These are phyloP conservation scores for Kazachstania africana DNA, from an alignment of 805 yeast genomes.

Conservation along the genomic window DNA sequence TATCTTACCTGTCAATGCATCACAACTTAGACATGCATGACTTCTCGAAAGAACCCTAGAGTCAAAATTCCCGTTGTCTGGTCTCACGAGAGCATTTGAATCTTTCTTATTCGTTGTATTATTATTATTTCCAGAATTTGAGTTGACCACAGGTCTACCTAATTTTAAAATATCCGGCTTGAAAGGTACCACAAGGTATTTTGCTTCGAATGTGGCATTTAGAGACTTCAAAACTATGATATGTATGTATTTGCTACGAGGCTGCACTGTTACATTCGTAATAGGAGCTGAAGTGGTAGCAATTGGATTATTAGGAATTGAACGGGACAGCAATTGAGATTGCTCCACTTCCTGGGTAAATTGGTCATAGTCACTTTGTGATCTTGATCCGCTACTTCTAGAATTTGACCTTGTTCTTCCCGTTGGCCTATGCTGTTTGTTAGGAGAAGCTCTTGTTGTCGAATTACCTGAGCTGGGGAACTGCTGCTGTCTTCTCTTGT, in stretches of 20 bases:
- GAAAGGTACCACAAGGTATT: conserved; percentile 67
- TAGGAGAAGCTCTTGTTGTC: too few species aligned
- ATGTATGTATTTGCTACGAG: conserved; percentile 31
- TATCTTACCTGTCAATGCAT: conserved; percentile 48
- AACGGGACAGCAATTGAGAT: background rate
- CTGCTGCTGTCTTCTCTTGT: conserved; percentile 1
- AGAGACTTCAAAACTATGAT: conserved; percentile 64
- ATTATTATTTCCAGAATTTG: conserved; percentile 3
- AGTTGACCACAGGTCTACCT: conserved; percentile 68
- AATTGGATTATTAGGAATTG: too few species aligned
- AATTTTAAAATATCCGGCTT: conserved; percentile 74
- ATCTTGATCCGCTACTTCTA: conserved; percentile 16
- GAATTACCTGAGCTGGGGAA: background rate
- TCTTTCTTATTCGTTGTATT: conserved; percentile 27
- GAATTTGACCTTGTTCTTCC: conserved; percentile 22
- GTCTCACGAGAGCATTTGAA: conserved; percentile 31
- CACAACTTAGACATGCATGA: conserved; percentile 84
- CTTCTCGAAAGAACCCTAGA: conserved; percentile 85
- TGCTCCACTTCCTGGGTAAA: conserved; percentile 1
- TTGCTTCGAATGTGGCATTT: conserved; percentile 73
- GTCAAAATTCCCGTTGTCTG: conserved; percentile 87
- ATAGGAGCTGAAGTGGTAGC: background rate
- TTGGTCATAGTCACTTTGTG: conserved; percentile 5
- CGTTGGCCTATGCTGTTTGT: background rate
- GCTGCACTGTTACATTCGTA: conserved; percentile 4